These are phyloP conservation scores for Colletotrichum abscissum DNA, from an alignment of 2,329 filamentous ascomycete genomes.

Conservation along the genomic window DNA sequence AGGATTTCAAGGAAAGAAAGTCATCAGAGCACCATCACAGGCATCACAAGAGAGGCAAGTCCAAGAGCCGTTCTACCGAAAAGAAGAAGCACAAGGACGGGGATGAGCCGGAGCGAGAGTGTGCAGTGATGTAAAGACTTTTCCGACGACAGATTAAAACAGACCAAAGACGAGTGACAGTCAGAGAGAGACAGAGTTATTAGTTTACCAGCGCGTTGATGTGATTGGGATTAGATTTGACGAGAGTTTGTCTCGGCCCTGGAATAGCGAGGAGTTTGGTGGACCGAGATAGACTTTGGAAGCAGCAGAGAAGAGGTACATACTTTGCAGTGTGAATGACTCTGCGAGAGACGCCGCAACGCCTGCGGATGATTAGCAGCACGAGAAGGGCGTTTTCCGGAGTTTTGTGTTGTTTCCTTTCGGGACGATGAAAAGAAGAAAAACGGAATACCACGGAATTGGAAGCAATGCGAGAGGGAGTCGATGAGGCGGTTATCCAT, in stretches of 20 bases:
- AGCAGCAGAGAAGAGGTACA: neutral
- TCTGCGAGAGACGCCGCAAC: neutral
- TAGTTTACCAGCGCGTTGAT: neutral
- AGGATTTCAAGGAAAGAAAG: conserved; percentile 28
- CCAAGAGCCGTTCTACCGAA: conserved; percentile 50
- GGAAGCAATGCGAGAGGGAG: neutral
- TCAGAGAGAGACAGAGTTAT: neutral
- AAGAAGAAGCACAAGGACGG: conserved; percentile 47
- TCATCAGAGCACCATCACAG: conserved; percentile 42
- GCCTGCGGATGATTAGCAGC: neutral
- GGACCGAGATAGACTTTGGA: conserved; percentile 5
- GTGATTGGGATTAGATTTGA: conserved; percentile 4
- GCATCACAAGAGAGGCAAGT: conserved; percentile 50
- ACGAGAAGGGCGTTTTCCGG: conserved; percentile 16
- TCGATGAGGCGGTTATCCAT: neutral
- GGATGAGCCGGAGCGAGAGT: conserved; percentile 57
- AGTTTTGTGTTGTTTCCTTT: neutral
- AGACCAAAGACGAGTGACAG: neutral
- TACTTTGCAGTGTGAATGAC: neutral
- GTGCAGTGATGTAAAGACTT: conserved; percentile 56
- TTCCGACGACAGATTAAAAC: neutral
- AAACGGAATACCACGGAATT: conserved; percentile 24
- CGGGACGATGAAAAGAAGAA: neutral
- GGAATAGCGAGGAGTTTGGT: conserved; percentile 31
- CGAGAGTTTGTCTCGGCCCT: conserved; percentile 12